Percentiles rank a stretch among this genome's conserved stretches.
Evolutionary conservation across 2,329 filamentous ascomycete species (phyloP).

Genomic region (Stemphylium beticola): DNA sequence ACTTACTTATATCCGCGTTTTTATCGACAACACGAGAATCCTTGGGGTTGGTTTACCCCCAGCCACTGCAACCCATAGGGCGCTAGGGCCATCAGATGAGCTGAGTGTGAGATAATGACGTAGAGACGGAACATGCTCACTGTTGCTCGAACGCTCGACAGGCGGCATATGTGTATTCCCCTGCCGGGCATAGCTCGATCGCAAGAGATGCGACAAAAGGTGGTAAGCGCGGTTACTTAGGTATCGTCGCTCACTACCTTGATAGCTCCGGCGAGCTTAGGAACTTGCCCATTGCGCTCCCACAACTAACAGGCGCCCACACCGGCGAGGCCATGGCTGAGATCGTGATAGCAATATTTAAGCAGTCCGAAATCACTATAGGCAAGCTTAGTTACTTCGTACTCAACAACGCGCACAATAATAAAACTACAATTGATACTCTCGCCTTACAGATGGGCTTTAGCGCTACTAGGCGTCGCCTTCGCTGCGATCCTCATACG

Average conservation of each 20-base stretch:
- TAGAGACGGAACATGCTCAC: too few relatives aligned
- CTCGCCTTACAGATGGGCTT: conserved; percentile 4
- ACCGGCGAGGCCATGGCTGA: background rate
- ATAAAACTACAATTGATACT: conserved; percentile 1
- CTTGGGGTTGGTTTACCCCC: too few relatives aligned
- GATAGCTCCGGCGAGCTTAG: background rate
- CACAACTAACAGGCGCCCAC: background rate
- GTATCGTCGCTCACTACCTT: conserved; percentile 7
- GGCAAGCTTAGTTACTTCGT: background rate
- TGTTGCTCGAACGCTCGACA: too few relatives aligned
- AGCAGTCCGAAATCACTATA: background rate
- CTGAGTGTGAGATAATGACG: too few relatives aligned
- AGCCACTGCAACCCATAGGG: too few relatives aligned
- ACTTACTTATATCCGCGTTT: too few relatives aligned
- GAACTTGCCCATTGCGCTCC: background rate
- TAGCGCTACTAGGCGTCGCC: background rate
- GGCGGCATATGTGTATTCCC: too few relatives aligned
- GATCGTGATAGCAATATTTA: background rate
- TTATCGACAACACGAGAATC: too few relatives aligned
- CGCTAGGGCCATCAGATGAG: too few relatives aligned
- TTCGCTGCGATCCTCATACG: conserved; percentile 5
- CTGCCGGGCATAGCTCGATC: too few relatives aligned
- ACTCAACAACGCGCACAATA: background rate
- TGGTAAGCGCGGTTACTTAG: conserved; percentile 3
- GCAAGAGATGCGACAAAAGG: too few relatives aligned